Evolutionary conservation across 495 filamentous ascomycete species (phyloP), one percentile per base, ranked within the genome.

Genomic region (Lentithecium fluviatile): DNA sequence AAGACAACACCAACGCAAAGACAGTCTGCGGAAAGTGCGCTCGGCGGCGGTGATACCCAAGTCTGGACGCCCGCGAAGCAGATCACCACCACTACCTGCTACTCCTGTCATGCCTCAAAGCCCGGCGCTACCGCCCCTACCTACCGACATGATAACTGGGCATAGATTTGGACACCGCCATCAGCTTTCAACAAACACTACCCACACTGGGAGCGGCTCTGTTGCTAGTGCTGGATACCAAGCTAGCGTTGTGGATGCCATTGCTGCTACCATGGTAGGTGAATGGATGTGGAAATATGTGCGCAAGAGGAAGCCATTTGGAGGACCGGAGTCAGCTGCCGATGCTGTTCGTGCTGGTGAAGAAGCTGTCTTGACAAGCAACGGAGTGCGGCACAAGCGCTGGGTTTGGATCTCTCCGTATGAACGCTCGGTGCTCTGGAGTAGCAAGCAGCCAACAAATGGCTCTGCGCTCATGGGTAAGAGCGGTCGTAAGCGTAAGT

Each of bases 271-370:
- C 5, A 98, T 97, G 94, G 90, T 97, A 45, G 94, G 94, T 32
- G 94, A 97, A 69, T 98, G 94, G 94, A 97, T 98, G 94, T 97
- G 87, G 82, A 98, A 98, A 70, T 97, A 97, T 70, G 88, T 97
- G 40, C 83, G 94, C 40, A 84, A 91, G 71, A 83, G 94, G 62
- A 96, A 89, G 73, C 94, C 94, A 1, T 97, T 98, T 74, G 88
- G 89, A 36, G 85, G 95, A 43, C 75, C 83, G 4, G 92, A 97
- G 54, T 76, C 78, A 32, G 80, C 82, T 29, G 60, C 50, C 75
- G 80, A 79, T 52, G 79, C 81, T 51, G 83, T 83, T 13, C 56
- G 58, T 25, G 52, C 60, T 4, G 73, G 67, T 23, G 66, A 71
- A 55, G 81, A 82, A 67, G 76, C 80, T 42, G 80, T 77, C 58